Percentiles rank a stretch among this genome's conserved stretches.
These are phyloP conservation scores for Paramecium caudatum DNA, from an alignment of 73 alveolate species.

Conservation along the genomic window DNA sequence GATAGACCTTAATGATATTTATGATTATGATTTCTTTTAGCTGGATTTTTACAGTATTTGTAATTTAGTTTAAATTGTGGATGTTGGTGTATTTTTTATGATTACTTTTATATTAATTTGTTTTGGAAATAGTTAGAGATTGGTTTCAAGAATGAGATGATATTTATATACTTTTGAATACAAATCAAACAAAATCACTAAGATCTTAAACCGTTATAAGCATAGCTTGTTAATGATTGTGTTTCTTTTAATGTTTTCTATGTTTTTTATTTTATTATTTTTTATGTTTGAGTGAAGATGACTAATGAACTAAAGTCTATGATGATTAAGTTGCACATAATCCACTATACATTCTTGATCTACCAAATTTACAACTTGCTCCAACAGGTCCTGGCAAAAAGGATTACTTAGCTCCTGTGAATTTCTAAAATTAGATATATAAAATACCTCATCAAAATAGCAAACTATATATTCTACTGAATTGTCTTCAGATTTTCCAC, in stretches of 20 bases:
- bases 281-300: not conserved
- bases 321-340: conserved; percentile 42
- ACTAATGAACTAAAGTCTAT: conserved; percentile 28
- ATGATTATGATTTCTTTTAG: too few species aligned
- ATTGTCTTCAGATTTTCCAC: conserved; percentile 58
- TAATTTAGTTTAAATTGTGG: not conserved
- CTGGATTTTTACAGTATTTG: not conserved
- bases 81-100: not conserved
- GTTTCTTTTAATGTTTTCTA: not conserved
- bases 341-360: conserved; percentile 55
- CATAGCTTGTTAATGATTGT: not conserved
- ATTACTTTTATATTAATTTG: not conserved
- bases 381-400: conserved; percentile 68
- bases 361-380: conserved; percentile 50
- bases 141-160: not conserved
- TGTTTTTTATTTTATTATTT: not conserved
- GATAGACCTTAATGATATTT: too few species aligned
- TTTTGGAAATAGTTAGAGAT: not conserved
- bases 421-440: not conserved
- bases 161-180: not conserved
- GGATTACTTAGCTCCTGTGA: not conserved
- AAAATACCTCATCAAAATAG: conserved; percentile 50
- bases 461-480: conserved; percentile 9
- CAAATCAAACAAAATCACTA: conserved; percentile 7
- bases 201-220: not conserved